phyloP scores from a whole-genome alignment of 352 stramenopile species.

The Thalassiosira mediterranea region DNA sequence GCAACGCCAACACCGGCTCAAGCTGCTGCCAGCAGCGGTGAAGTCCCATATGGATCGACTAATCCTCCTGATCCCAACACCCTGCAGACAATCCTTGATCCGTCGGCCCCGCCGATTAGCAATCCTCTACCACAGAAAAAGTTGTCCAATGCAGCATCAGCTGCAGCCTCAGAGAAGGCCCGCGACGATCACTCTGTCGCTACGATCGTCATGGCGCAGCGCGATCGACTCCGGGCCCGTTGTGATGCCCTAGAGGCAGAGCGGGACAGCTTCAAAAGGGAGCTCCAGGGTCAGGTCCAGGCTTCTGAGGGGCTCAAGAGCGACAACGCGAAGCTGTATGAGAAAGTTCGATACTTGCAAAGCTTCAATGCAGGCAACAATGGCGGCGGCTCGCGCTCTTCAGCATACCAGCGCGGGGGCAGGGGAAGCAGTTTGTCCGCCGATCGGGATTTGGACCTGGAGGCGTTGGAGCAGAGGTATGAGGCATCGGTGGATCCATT shows the following conservation, averaged over 20 bases:
- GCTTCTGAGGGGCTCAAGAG: slow-evolving; percentile 71
- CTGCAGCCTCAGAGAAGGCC: slow-evolving; percentile 57
- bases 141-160: slow-evolving; percentile 4
- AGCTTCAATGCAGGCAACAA: slow-evolving; percentile 58
- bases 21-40: slow-evolving; percentile 4
- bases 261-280: slow-evolving; percentile 82
- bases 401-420: slow-evolving; percentile 16
- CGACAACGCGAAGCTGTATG: slow-evolving; percentile 86
- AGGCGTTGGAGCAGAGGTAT: slow-evolving; percentile 83
- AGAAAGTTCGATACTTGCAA: slow-evolving; percentile 86
- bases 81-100: slow-evolving; percentile 75
- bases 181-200: slow-evolving; percentile 82
- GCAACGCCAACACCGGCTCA: slow-evolving; percentile 33
- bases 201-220: slow-evolving; percentile 85
- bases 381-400: slow-evolving; percentile 1
- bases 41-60: neutral
- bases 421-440: slow-evolving; percentile 1
- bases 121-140: slow-evolving; percentile 11
- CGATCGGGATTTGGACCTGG: slow-evolving; percentile 76
- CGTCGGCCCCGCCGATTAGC: slow-evolving; percentile 39
- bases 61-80: slow-evolving; percentile 53
- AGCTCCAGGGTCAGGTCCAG: slow-evolving; percentile 81
- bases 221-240: slow-evolving; percentile 76
- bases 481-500: slow-evolving; percentile 84
- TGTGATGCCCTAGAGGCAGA: slow-evolving; percentile 82